phyloP scores from a whole-genome alignment of 2,329 filamentous ascomycete species.

The Cordyceps cicadae region DNA sequence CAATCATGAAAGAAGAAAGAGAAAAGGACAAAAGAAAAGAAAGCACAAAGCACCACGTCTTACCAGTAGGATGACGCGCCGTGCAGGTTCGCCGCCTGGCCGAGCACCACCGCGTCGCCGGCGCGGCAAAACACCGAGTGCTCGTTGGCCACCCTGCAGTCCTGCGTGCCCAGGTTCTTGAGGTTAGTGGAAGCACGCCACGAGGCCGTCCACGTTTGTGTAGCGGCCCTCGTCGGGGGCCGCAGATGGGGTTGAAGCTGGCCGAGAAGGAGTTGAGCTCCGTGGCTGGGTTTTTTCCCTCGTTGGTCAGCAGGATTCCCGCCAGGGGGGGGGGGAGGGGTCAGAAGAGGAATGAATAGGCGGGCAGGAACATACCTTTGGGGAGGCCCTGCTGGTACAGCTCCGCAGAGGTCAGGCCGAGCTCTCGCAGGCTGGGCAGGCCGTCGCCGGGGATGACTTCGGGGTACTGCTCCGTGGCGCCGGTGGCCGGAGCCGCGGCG shows the following conservation, averaged over 20 bases:
- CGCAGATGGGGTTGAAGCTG: neutral
- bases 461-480: neutral
- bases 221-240: neutral
- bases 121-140: neutral
- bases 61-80: neutral
- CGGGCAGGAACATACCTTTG: neutral
- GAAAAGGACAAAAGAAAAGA: no score
- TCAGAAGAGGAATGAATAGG: no score
- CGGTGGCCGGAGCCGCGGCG: no score
- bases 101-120: neutral
- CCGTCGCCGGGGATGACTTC: neutral
- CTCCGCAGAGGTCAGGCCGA: conserved; percentile 1
- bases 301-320: no score
- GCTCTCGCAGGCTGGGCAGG: neutral
- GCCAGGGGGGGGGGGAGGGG: no score
- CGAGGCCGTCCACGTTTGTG: neutral
- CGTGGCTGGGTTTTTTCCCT: no score
- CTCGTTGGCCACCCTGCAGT: neutral
- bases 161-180: neutral
- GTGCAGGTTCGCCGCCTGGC: neutral
- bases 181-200: neutral
- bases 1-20: no score
- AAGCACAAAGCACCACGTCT: neutral
- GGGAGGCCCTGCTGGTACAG: neutral
- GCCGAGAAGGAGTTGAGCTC: no score